Base-by-base conservation (phyloP, 805 yeast genomes). In the Cyberlindnera mycetangii region DNA sequence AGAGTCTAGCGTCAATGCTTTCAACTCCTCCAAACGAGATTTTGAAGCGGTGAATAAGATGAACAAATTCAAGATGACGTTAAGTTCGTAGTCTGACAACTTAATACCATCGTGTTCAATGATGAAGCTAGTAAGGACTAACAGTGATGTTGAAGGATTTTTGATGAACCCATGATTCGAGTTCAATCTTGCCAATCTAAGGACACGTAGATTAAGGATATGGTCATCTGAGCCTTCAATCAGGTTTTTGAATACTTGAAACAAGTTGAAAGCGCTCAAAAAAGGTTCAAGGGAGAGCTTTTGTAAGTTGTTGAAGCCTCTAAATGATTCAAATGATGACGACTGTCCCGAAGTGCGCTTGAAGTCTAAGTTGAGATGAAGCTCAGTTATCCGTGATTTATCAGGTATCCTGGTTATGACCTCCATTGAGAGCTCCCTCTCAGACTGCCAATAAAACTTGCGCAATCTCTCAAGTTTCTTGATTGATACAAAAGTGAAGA, bases 231-330 rank as follows among this genome's bases (percentile, higher is more conserved):
- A 11, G 12, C 49, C 53, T 17, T 41, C 43, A 7, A 53, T 20
- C 7, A 52, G n/a, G 38, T 44, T 44, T n/a, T 42, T 41, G 30
- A 56, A 54, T 11, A 54, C 40, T 14, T 51, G 49, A 20, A 37
- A 39, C 14, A 72, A 53, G 31, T 59, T 61, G 5, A 18, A 41
- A 3, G 66, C 56, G 42, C 59, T 61, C 7, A 52, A 41, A 41
- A 68, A 69, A 2, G 75, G 72, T 19, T 63, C 60, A 15, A 73
- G 49, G 19, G 68, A 67, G 14, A 73, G 57, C 11, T 53, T 51
- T 19, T 44, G 50, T 16, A 73, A 48, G 39, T 61, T 64, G n/a
- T 60, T 56, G 46, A 64, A 69, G 11, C 32, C 41, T 20, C 28
- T 44, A 27, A 53, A 52, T 1, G 44, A 25, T 1, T 39, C 47